phyloP scores from a whole-genome alignment of 202 grass and related monocot species.

The Schoenoplectus tabernaemontani region DNA sequence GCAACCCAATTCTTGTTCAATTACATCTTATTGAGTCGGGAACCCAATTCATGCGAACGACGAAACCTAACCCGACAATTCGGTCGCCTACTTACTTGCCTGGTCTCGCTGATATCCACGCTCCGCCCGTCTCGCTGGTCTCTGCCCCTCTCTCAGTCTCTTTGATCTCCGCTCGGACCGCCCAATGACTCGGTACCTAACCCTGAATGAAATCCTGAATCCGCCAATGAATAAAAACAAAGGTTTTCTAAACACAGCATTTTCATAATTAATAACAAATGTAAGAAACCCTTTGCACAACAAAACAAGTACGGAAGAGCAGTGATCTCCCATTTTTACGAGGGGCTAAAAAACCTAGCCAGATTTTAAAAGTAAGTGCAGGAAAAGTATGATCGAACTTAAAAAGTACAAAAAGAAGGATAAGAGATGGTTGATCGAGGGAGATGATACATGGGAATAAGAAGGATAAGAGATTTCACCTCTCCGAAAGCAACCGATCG shows the following conservation, averaged over 20 bases:
- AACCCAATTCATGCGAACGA: too few species aligned
- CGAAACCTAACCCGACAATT: too few species aligned
- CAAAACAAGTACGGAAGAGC: background rate
- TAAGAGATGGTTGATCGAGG: background rate
- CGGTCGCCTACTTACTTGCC: too few species aligned
- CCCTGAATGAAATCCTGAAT: too few species aligned
- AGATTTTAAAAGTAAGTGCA: background rate
- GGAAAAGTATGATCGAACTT: conserved; percentile 3
- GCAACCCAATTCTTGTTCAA: too few species aligned
- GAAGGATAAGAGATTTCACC: background rate
- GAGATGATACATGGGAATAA: background rate
- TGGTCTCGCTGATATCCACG: too few species aligned
- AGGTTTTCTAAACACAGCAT: background rate
- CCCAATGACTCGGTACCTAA: too few species aligned
- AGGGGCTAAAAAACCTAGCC: background rate
- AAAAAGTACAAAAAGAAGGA: background rate
- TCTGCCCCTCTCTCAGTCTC: too few species aligned
- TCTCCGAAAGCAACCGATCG: background rate
- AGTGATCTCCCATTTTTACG: background rate
- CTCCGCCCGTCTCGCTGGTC: too few species aligned
- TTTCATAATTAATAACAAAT: background rate
- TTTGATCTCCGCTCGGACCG: too few species aligned
- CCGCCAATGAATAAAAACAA: too few species aligned
- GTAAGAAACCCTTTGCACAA: background rate
- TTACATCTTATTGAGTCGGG: too few species aligned